Base-by-base conservation (phyloP, 1,284 basidiomycete genomes). In the Violaceomyces palustris region DNA sequence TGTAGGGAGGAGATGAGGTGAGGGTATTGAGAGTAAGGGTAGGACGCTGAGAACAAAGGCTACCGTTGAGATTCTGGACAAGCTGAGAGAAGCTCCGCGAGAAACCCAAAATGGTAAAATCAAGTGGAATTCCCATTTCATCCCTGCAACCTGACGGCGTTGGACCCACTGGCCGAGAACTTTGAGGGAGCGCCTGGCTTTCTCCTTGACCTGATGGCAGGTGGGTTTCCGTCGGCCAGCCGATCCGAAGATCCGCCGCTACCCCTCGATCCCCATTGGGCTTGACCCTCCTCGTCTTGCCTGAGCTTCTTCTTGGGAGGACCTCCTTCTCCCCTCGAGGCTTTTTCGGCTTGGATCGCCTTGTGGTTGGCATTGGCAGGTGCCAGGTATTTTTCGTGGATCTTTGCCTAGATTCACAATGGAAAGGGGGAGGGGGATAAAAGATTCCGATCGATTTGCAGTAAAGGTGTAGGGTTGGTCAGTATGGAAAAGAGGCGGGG, bases 351-450 rank as follows among this genome's bases (percentile, higher is more conserved):
- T 6, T 44, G 41, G 29, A 36, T 52, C 34, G 47, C 42, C 33
- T 67, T 69, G 35, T 54, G 46, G 24, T 41, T 44, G 48, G 63
- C 65, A 12, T 61, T 59, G 31, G 65, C 61, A 14, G 66, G 66
- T 33, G 58, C 64, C 1, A 73, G 57, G 31, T 67, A 66, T 45
- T 70, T 69, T 12, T 65, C 64, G 41, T 64, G 61, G 36, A 68
- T 12, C 45, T 71, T 71, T 14, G 39, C 35, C 27, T 37, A 27
- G n/a, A n/a, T n/a, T n/a, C n/a, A n/a, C n/a, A n/a, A n/a, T n/a
- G n/a, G n/a, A n/a, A n/a, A n/a, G n/a, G n/a, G n/a, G n/a, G n/a
- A n/a, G n/a, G n/a, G n/a, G n/a, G n/a, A n/a, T n/a, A n/a, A n/a
- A n/a, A n/a, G n/a, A n/a, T n/a, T n/a, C n/a, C n/a, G n/a, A n/a